A percentile compares a stretch with the other conserved stretches of the same genome.
phyloP scores from a whole-genome alignment of 139 green algal species.

The Trebouxia sp. region DNA sequence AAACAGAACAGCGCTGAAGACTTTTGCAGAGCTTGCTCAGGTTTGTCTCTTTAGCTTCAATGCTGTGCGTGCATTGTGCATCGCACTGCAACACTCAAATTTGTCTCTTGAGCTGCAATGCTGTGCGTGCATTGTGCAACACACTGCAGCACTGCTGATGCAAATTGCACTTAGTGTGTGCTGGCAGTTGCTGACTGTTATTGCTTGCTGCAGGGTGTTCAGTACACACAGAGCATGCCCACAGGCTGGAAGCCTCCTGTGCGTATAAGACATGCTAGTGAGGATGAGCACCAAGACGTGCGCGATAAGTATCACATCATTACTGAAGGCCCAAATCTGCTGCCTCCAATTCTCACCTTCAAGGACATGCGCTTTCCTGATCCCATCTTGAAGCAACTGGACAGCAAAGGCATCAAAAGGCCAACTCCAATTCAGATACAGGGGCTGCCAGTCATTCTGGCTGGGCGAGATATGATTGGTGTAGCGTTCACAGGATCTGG shows the following conservation, averaged over 20 bases:
- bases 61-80: too few relatives aligned
- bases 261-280: slow-evolving; percentile 67
- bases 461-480: slow-evolving; percentile 97
- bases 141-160: too few relatives aligned
- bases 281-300: slow-evolving; percentile 68
- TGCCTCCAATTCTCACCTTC: slow-evolving; percentile 88
- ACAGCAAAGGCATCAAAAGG: slow-evolving; percentile 81
- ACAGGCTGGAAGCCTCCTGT: slow-evolving; percentile 95
- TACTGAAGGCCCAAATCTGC: slow-evolving; percentile 82
- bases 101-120: not conserved
- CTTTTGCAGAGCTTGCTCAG: slow-evolving; percentile 91
- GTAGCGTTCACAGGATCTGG: slow-evolving; percentile 96
- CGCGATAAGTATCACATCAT: slow-evolving; percentile 92
- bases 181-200: too few relatives aligned
- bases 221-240: slow-evolving; percentile 75
- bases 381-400: slow-evolving; percentile 73
- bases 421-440: slow-evolving; percentile 97
- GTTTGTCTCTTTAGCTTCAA: slow-evolving; percentile 26
- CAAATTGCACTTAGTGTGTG: too few relatives aligned
- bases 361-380: slow-evolving; percentile 58
- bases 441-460: slow-evolving; percentile 89
- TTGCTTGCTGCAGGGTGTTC: slow-evolving; percentile 54
- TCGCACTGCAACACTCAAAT: too few relatives aligned
- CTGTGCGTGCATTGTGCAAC: not conserved
- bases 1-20: slow-evolving; percentile 90